phyloP scores from a whole-genome alignment of 1,139 yeast species.

The Scheffersomyces stambukii region DNA sequence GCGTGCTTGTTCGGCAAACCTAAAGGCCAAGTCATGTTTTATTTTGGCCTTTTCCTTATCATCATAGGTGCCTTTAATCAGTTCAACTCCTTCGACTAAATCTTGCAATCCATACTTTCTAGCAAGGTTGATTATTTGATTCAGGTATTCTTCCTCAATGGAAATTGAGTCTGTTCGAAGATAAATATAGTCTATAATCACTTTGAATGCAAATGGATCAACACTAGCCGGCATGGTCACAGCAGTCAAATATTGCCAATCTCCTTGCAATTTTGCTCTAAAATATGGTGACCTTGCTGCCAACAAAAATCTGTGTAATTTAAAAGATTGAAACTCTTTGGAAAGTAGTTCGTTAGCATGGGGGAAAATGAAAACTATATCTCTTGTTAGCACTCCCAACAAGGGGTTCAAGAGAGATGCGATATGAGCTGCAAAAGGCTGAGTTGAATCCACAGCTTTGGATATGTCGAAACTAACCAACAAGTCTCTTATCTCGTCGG shows the following conservation, averaged over 20 bases:
- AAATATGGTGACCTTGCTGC: conserved; percentile 35
- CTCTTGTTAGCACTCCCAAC: conserved; percentile 28
- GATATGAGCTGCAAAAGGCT: conserved; percentile 72
- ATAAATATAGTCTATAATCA: conserved; percentile 51
- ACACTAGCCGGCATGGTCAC: conserved; percentile 20
- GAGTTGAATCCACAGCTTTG: conserved; percentile 62
- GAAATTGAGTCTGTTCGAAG: conserved; percentile 30
- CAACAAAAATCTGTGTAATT: conserved; percentile 38
- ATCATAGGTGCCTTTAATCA: conserved; percentile 10
- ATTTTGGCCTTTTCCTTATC: conserved; percentile 32
- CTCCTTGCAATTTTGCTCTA: conserved; percentile 15
- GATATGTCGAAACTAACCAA: conserved; percentile 61
- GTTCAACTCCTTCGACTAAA: conserved; percentile 28
- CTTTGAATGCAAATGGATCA: conserved; percentile 25
- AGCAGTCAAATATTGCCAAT: conserved; percentile 21
- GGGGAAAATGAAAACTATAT: conserved; percentile 30
- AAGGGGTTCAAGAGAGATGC: conserved; percentile 41
- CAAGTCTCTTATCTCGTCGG: conserved; percentile 57
- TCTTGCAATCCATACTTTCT: conserved; percentile 30
- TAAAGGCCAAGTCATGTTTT: conserved; percentile 42
- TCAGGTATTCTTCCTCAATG: conserved; percentile 16
- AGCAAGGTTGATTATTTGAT: conserved; percentile 29
- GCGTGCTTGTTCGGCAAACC: conserved; percentile 46
- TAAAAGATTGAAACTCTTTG: conserved; percentile 14
- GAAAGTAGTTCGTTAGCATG: conserved; percentile 13